A percentile compares a stretch with the other conserved stretches of the same genome.
These are phyloP conservation scores for Colletotrichum sojae DNA, from an alignment of 2,329 filamentous ascomycete genomes.

Conservation along the genomic window DNA sequence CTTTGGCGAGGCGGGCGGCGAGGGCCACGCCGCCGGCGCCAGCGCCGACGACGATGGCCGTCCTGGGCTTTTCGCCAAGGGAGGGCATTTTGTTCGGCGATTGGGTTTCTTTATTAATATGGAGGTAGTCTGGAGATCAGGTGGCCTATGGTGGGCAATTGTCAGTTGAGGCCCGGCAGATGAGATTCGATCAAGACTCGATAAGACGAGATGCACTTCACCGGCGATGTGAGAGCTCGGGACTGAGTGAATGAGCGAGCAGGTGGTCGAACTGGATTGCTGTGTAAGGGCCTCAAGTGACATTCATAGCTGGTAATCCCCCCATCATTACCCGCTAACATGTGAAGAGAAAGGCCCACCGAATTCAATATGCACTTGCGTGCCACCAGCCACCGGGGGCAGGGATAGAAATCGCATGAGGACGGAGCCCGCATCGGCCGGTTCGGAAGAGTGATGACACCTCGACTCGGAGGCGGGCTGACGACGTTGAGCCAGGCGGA, in stretches of 20 bases:
- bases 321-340: constrained; percentile 20
- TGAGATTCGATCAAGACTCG: background rate
- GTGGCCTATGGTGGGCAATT: background rate
- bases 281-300: constrained; percentile 11
- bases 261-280: background rate
- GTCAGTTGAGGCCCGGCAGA: background rate
- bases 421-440: constrained; percentile 27
- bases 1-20: constrained; percentile 78
- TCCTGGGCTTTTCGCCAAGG: constrained; percentile 48
- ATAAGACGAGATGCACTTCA: constrained; percentile 3
- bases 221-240: background rate
- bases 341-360: constrained; percentile 25
- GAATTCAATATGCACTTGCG: constrained; percentile 10
- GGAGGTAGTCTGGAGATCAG: too few species aligned
- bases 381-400: constrained; percentile 24
- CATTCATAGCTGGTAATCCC: constrained; percentile 33
- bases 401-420: constrained; percentile 23
- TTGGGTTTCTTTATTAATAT: background rate
- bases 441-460: constrained; percentile 40
- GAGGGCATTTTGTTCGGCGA: constrained; percentile 15
- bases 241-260: background rate
- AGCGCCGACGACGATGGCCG: constrained; percentile 58
- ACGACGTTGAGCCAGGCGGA: constrained; percentile 9
- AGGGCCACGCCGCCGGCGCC: constrained; percentile 81
- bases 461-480: constrained; percentile 37